These are phyloP conservation scores for Stemphylium beticola DNA, from an alignment of 2,329 filamentous ascomycete genomes.

Conservation along the genomic window DNA sequence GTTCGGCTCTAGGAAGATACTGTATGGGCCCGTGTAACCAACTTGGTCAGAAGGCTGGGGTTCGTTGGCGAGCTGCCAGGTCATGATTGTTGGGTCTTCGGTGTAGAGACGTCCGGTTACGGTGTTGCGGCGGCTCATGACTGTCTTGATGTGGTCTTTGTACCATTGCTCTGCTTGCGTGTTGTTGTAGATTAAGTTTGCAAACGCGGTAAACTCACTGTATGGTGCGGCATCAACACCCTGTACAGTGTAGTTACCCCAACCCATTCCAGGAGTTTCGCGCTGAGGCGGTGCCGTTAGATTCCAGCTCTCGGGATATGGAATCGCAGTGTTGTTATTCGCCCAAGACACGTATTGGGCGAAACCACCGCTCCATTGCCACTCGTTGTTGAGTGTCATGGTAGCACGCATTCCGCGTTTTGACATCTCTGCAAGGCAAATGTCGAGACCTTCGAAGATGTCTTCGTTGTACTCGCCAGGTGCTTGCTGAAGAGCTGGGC, in stretches of 20 bases:
- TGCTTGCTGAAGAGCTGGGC: slow-evolving; percentile 43
- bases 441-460: slow-evolving; percentile 47
- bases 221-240: slow-evolving; percentile 44
- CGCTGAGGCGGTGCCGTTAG: slow-evolving; percentile 46
- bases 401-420: slow-evolving; percentile 51
- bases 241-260: slow-evolving; percentile 49
- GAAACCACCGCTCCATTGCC: slow-evolving; percentile 51
- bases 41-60: slow-evolving; percentile 41
- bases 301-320: slow-evolving; percentile 50
- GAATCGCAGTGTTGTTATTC: slow-evolving; percentile 42
- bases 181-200: slow-evolving; percentile 48
- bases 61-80: slow-evolving; percentile 52
- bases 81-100: slow-evolving; percentile 50
- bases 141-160: slow-evolving; percentile 47
- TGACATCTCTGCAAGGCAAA: slow-evolving; percentile 49
- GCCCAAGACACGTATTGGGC: slow-evolving; percentile 50
- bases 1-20: slow-evolving; percentile 34
- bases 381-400: slow-evolving; percentile 50
- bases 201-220: slow-evolving; percentile 34
- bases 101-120: slow-evolving; percentile 46
- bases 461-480: slow-evolving; percentile 50
- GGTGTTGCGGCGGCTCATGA: slow-evolving; percentile 46
- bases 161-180: slow-evolving; percentile 45
- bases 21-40: slow-evolving; percentile 35
- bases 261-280: slow-evolving; percentile 42